A percentile compares a stretch with the other conserved stretches of the same genome.
These are phyloP conservation scores for Leishmania amazonensis DNA, from an alignment of 208 protist genomes.

Conservation along the genomic window DNA sequence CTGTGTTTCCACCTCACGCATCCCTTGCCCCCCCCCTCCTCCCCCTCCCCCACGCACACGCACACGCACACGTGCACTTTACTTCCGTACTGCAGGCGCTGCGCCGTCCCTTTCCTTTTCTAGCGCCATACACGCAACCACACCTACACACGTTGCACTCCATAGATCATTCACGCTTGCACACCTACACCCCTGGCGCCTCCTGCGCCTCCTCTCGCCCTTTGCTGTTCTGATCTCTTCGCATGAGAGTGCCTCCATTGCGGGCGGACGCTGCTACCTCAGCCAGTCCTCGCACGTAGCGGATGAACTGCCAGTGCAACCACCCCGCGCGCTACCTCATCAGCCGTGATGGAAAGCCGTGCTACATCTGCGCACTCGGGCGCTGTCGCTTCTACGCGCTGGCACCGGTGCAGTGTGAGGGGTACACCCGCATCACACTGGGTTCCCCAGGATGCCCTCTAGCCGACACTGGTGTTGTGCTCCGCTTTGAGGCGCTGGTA, in stretches of 20 bases:
- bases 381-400: constrained; percentile 71
- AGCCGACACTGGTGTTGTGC: constrained; percentile 35
- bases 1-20: neutral
- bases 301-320: constrained; percentile 83
- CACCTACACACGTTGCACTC: neutral
- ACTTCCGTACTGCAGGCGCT: neutral
- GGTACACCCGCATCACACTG: constrained; percentile 63
- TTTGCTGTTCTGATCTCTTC: neutral
- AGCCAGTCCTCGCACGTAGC: neutral
- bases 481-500: constrained; percentile 75
- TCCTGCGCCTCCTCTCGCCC: neutral
- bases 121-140: neutral
- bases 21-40: neutral
- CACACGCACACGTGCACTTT: neutral
- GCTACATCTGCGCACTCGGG: constrained; percentile 58
- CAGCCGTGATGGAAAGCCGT: constrained; percentile 51
- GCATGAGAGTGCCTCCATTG: constrained; percentile 1
- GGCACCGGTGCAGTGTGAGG: constrained; percentile 56
- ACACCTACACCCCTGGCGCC: neutral
- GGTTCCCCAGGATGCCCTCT: constrained; percentile 24
- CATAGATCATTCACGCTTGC: neutral
- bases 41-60: neutral
- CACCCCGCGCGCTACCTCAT: constrained; percentile 42
- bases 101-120: neutral
- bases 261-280: neutral